Conservation (phyloP, 2,329 filamentous ascomycete species). For the Fusarium albidum region DNA sequence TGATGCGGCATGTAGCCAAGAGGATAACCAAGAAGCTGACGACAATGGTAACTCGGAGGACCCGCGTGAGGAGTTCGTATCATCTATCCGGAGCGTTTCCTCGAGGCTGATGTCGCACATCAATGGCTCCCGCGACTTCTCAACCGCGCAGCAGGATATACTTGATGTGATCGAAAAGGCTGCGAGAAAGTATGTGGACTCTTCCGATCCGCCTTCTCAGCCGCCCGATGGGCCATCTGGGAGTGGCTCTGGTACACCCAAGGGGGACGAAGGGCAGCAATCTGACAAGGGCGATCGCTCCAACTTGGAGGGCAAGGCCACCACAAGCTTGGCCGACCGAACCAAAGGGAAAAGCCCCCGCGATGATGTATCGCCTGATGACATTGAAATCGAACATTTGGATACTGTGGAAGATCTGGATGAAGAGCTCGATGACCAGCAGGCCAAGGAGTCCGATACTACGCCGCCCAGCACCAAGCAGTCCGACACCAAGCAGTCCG, state of each 20-base stretch:
- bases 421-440: constrained; percentile 38
- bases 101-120: constrained; percentile 52
- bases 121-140: constrained; percentile 47
- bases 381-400: constrained; percentile 58
- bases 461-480: too few relatives aligned
- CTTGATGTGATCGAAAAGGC: constrained; percentile 60
- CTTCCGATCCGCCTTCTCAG: constrained; percentile 40
- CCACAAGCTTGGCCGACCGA: background rate
- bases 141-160: constrained; percentile 53
- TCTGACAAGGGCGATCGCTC: background rate
- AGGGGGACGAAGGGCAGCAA: constrained; percentile 13
- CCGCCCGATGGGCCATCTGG: constrained; percentile 21
- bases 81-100: constrained; percentile 51
- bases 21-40: constrained; percentile 34
- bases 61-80: constrained; percentile 41
- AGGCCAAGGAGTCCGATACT: constrained; percentile 20
- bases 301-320: constrained; percentile 4
- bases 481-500: too few relatives aligned
- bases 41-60: constrained; percentile 30
- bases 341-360: constrained; percentile 22
- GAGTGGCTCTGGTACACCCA: constrained; percentile 5
- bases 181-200: constrained; percentile 58
- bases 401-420: constrained; percentile 39
- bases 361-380: constrained; percentile 51
- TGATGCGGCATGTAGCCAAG: constrained; percentile 20